Evolutionary conservation across 73 alveolate genomes (phyloP).

Genomic region (Tetrahymena borealis): DNA sequence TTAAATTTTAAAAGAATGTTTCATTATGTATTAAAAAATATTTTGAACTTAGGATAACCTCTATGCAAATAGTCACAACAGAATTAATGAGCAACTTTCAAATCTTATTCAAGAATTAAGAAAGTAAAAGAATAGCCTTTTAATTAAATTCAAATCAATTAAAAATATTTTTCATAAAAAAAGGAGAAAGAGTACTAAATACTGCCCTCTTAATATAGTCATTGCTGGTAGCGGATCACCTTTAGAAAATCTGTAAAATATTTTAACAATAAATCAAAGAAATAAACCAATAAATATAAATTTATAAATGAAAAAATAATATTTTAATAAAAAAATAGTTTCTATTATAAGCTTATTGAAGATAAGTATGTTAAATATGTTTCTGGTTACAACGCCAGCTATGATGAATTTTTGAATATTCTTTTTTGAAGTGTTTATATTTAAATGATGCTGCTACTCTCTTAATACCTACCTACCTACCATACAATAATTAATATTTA

Average conservation of each 20-base stretch:
- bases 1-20: background rate
- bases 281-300: background rate
- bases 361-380: background rate
- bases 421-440: too few relatives aligned
- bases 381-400: background rate
- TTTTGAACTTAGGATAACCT: constrained; percentile 14
- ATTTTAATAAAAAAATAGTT: too few relatives aligned
- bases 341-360: background rate
- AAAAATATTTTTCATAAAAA: background rate
- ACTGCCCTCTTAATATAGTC: background rate
- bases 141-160: background rate
- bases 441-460: background rate
- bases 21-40: background rate
- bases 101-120: constrained; percentile 15
- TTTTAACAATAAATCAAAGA: too few relatives aligned
- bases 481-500: too few relatives aligned
- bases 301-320: background rate
- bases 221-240: background rate
- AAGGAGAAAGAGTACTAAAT: background rate
- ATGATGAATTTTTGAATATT: background rate
- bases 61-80: constrained; percentile 5
- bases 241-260: background rate
- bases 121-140: constrained; percentile 11
- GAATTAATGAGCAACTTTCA: background rate
- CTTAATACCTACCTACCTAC: background rate